phyloP scores from a whole-genome alignment of 164 flowering plant genomes.

The Pachysandra terminalis region DNA sequence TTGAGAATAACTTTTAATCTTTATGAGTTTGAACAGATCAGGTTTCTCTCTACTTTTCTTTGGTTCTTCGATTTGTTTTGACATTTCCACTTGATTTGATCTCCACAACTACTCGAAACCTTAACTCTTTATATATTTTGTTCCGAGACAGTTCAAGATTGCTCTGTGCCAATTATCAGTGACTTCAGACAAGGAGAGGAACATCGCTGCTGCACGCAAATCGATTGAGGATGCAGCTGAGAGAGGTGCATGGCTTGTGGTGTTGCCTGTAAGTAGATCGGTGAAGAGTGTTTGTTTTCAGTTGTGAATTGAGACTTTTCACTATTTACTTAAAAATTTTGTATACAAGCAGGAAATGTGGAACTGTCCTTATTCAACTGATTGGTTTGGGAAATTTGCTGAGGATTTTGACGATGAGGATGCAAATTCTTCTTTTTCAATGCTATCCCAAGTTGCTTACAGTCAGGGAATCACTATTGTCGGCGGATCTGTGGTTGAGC shows the following conservation, averaged over 20 bases:
- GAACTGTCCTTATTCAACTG: conserved; percentile 46
- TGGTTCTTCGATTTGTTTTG: not conserved
- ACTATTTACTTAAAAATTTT: no score
- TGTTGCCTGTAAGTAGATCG: conserved; percentile 33
- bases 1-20: not conserved
- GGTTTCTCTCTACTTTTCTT: not conserved
- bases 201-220: conserved; percentile 19
- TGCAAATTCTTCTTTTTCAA: conserved; percentile 26
- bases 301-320: no score
- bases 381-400: conserved; percentile 29
- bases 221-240: conserved; percentile 26
- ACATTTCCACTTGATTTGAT: no score
- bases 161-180: conserved; percentile 36
- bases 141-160: conserved; percentile 30
- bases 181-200: conserved; percentile 28
- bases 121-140: not conserved
- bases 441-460: conserved; percentile 45
- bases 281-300: no score
- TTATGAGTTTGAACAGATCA: not conserved
- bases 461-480: conserved; percentile 33
- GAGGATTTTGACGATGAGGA: conserved; percentile 35
- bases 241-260: conserved; percentile 34
- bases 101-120: no score
- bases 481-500: conserved; percentile 56
- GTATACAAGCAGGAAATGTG: conserved; percentile 69